A percentile compares a stretch with the other conserved stretches of the same genome.
Conservation (phyloP, 2,329 filamentous ascomycete genomes). For the Sphaerulina populicola region DNA sequence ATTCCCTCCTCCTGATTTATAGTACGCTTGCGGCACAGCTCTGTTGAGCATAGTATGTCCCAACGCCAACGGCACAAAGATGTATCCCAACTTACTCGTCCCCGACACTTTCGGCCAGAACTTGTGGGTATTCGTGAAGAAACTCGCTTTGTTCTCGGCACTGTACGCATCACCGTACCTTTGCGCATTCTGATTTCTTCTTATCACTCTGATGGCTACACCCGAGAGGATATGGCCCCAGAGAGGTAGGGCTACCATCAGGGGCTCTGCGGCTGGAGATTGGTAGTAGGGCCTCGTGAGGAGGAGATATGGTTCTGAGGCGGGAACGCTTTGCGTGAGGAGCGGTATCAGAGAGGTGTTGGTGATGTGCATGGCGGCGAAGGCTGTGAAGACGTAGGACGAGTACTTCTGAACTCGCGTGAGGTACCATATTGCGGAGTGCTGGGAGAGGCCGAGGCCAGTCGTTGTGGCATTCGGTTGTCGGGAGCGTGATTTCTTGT, state of each 20-base stretch:
- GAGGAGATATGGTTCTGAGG: conserved; percentile 76
- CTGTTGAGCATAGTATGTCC: conserved; percentile 72
- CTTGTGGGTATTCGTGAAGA: conserved; percentile 23
- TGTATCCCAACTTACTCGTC: conserved; percentile 65
- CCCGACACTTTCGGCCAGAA: conserved; percentile 64
- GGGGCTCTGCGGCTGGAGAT: conserved; percentile 67
- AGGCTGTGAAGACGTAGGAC: conserved; percentile 72
- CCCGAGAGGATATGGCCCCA: conserved; percentile 69
- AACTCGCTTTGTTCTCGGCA: conserved; percentile 35
- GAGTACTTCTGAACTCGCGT: conserved; percentile 77
- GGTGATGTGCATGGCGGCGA: conserved; percentile 65
- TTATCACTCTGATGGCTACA: conserved; percentile 64
- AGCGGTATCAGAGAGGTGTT: conserved; percentile 78
- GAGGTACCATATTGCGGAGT: conserved; percentile 67
- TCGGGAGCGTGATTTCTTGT: conserved; percentile 12
- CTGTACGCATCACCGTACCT: conserved; percentile 63
- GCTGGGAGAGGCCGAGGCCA: conserved; percentile 54
- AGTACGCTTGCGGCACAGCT: conserved; percentile 55
- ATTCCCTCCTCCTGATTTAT: conserved; percentile 74
- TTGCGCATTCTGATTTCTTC: conserved; percentile 60
- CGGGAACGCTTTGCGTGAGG: conserved; percentile 60
- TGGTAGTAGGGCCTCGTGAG: conserved; percentile 91
- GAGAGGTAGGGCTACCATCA: conserved; percentile 69
- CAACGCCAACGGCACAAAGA: conserved; percentile 55
- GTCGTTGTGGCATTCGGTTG: conserved; percentile 36